Base-by-base conservation (phyloP, 1,284 basidiomycete species). In the Tylopilus orsonianus region DNA sequence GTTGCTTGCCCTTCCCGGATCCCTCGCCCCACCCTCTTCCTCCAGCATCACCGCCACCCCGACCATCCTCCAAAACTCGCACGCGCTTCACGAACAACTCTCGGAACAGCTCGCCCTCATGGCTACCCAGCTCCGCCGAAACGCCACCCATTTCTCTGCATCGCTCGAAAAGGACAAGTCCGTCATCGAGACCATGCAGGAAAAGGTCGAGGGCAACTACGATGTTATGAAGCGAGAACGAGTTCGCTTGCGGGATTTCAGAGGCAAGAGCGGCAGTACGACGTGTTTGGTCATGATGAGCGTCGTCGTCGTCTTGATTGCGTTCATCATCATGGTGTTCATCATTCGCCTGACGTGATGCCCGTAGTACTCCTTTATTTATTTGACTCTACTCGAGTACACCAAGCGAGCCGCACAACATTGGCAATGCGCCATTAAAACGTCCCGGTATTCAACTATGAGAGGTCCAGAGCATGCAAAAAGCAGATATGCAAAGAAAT, bases 91-190 rank as follows among this genome's bases (percentile, higher is more conserved):
- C 23, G 80, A 89, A 52, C 81, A 87, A 34, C 78, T 91, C 36
- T 78, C 85, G 0, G 75, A 75, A 5, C 87, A 91, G 62, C 78
- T 92, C 16, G 83, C 83, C 1, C 69, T 78, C 35, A 92, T 92
- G 89, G 85, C 88, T 2, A 71, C 78, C 2, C 89, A 91, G 64
- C 77, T 92, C 39, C 84, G 83, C 59, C 75, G 76, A 20, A 92
- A 92, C 55, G 81, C 86, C 0, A 60, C 81, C 1, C 80, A 89
- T 54, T 90, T 92, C 60, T 78, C 83, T 4, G 73, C 75, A 3
- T 71, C 81, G 12, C 71, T 92, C 1, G 79, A 69, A 36, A 80
- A 80, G 50, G 89, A 92, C 62, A 78, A 83, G 60, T 71, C 72
- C 0, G 72, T 87, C 8, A 64, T 92, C 12, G 76, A 75, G 22